A percentile compares a stretch with the other conserved stretches of the same genome.
phyloP scores from a whole-genome alignment of 371 early-diverging fungal genomes.

The Apophysomyces variabilis region DNA sequence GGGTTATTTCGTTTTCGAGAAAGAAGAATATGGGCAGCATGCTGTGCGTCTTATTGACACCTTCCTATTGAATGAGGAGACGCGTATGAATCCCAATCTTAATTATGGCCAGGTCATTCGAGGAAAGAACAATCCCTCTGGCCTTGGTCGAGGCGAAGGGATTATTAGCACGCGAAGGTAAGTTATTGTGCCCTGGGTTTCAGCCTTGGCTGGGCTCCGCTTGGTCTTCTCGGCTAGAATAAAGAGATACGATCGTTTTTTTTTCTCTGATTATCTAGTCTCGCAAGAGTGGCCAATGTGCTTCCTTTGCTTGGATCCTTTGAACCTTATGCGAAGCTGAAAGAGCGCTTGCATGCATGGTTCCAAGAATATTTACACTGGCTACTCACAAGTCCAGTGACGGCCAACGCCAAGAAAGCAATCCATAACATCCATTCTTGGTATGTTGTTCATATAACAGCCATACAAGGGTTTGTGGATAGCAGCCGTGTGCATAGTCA shows the following conservation, averaged over 20 bases:
- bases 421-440: conserved; percentile 45
- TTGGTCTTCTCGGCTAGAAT: too few species aligned
- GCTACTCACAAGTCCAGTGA: conserved; percentile 34
- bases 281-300: conserved; percentile 39
- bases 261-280: conserved; percentile 15
- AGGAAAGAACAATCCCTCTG: conserved; percentile 33
- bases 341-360: conserved; percentile 26
- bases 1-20: conserved; percentile 35
- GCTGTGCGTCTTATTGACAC: conserved; percentile 33
- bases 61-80: conserved; percentile 38
- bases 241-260: not conserved
- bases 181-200: not conserved
- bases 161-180: conserved; percentile 46
- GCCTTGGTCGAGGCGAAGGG: conserved; percentile 40
- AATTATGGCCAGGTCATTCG: conserved; percentile 47
- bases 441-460: conserved; percentile 37
- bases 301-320: conserved; percentile 30
- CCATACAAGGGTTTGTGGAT: conserved; percentile 31
- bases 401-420: conserved; percentile 17
- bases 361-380: conserved; percentile 34
- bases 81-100: conserved; percentile 48
- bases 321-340: conserved; percentile 21
- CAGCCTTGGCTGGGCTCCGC: too few species aligned
- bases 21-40: conserved; percentile 35
- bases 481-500: conserved; percentile 10